Conservation (phyloP, 1,139 yeast species). For the Suhomyces terraborum region DNA sequence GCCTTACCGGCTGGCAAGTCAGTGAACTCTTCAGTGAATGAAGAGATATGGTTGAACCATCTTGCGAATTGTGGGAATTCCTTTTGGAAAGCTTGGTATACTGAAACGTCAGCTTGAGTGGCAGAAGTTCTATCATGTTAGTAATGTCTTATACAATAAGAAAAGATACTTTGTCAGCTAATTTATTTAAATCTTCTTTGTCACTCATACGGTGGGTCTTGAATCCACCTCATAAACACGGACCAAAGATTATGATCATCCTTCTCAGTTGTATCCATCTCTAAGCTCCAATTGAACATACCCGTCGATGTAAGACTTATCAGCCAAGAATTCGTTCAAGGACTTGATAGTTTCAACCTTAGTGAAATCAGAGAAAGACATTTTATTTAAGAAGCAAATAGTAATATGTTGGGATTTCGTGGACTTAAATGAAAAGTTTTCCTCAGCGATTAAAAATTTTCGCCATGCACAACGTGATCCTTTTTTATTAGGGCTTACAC, state of each 20-base stretch:
- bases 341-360: slow-evolving; percentile 79
- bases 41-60: slow-evolving; percentile 98
- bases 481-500: slow-evolving; percentile 2
- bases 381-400: slow-evolving; percentile 24
- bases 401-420: slow-evolving; percentile 4
- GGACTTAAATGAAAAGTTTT: slow-evolving; percentile 10
- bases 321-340: slow-evolving; percentile 85
- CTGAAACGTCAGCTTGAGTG: slow-evolving; percentile 94
- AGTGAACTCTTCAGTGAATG: slow-evolving; percentile 82
- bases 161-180: slow-evolving; percentile 29
- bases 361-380: slow-evolving; percentile 81
- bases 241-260: slow-evolving; percentile 85
- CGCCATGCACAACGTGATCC: slow-evolving; percentile 13
- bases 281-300: slow-evolving; percentile 45
- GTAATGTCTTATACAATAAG: slow-evolving; percentile 18
- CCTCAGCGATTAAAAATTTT: slow-evolving; percentile 10
- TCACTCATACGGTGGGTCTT: slow-evolving; percentile 94
- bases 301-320: slow-evolving; percentile 94
- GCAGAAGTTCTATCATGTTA: slow-evolving; percentile 65
- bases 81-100: slow-evolving; percentile 91
- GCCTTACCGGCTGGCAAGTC: slow-evolving; percentile 77
- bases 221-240: slow-evolving; percentile 94
- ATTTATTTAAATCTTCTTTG: slow-evolving; percentile 56
- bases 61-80: slow-evolving; percentile 94
- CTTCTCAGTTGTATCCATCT: slow-evolving; percentile 25